A percentile compares a stretch with the other conserved stretches of the same genome.
These are phyloP conservation scores for Nicotiana tabacum DNA, from an alignment of 257 asterid species.

Conservation along the genomic window DNA sequence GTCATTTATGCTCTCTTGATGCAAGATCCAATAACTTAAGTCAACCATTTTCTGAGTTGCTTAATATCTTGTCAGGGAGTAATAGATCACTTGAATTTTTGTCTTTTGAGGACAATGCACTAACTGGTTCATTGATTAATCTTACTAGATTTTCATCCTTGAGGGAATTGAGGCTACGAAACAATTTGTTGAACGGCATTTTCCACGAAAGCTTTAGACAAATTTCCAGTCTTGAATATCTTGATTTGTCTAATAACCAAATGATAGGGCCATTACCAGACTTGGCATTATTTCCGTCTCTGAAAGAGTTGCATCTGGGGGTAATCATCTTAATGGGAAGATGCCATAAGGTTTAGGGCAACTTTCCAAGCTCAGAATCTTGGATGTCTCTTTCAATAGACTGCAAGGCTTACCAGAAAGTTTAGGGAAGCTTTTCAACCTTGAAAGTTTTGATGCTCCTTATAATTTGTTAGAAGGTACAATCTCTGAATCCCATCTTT, in stretches of 20 bases:
- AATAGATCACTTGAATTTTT: background rate
- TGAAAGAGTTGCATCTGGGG: background rate
- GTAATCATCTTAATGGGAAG: background rate
- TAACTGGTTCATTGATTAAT: background rate
- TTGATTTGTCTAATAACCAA: conserved; percentile 1
- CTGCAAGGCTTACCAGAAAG: conserved; percentile 1
- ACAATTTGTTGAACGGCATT: background rate
- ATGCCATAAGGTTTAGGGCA: background rate
- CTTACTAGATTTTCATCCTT: conserved; percentile 11
- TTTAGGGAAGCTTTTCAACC: conserved; percentile 16
- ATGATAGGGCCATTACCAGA: conserved; percentile 9
- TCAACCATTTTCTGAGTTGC: background rate
- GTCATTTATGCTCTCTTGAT: background rate
- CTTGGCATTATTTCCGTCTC: background rate
- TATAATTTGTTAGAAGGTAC: conserved; percentile 24
- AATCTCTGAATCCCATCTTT: conserved; percentile 21
- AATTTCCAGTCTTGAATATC: background rate
- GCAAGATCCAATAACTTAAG: background rate
- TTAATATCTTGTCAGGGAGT: background rate
- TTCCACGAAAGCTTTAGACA: background rate
- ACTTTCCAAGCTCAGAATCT: background rate
- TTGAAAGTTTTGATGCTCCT: conserved; percentile 17
- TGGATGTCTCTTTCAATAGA: background rate
- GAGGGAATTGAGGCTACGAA: background rate
- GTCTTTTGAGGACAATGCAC: background rate